phyloP scores from a whole-genome alignment of 345 rosid genomes.

The Dipteronia sinensis region DNA sequence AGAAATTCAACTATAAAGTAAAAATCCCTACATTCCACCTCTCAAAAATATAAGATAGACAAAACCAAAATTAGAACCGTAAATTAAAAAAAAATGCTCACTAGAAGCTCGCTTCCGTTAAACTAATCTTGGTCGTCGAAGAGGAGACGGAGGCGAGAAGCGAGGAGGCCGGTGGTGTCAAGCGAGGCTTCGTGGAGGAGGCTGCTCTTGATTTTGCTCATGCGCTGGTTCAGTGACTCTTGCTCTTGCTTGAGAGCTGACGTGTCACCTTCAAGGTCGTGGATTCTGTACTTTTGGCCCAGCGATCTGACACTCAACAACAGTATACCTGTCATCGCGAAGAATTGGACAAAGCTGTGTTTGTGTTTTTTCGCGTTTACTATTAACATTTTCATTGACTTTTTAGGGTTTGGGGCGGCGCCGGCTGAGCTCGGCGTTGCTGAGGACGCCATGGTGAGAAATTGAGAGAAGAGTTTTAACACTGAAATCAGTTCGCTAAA shows the following conservation, averaged over 20 bases:
- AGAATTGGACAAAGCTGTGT: slow-evolving; percentile 71
- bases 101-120: not conserved
- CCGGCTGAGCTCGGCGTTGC: slow-evolving; percentile 39
- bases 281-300: slow-evolving; percentile 83
- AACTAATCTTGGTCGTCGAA: slow-evolving; percentile 51
- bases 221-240: slow-evolving; percentile 51
- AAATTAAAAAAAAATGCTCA: not conserved
- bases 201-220: slow-evolving; percentile 55
- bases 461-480: not conserved
- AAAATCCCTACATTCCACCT: not conserved
- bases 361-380: slow-evolving; percentile 59
- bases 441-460: slow-evolving; percentile 42
- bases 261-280: slow-evolving; percentile 74
- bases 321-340: slow-evolving; percentile 77
- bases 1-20: not conserved
- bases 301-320: slow-evolving; percentile 79
- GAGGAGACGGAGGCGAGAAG: slow-evolving; percentile 72
- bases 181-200: slow-evolving; percentile 78
- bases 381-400: slow-evolving; percentile 39
- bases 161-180: slow-evolving; percentile 70
- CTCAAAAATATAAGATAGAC: not conserved
- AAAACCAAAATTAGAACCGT: not conserved
- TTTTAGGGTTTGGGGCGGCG: slow-evolving; percentile 35
- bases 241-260: slow-evolving; percentile 62
- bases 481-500: not conserved